phyloP scores from a whole-genome alignment of 2,329 filamentous ascomycete species.

The Aureobasidium mangrovei region DNA sequence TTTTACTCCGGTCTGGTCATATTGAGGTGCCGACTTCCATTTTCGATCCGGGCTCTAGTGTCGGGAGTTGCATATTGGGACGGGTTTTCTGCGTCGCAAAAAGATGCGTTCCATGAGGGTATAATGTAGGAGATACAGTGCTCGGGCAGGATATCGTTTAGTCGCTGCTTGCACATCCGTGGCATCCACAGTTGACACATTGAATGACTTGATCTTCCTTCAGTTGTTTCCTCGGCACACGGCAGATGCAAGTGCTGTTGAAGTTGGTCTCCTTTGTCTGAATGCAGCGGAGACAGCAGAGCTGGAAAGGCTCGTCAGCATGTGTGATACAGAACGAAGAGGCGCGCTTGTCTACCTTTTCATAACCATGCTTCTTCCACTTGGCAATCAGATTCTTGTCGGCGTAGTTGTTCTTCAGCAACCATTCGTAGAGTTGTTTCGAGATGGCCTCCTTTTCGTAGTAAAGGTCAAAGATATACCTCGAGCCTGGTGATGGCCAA shows the following conservation, averaged over 20 bases:
- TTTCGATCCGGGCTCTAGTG: too few species aligned
- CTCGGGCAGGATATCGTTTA: slow-evolving; percentile 29
- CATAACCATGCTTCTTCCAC: slow-evolving; percentile 99
- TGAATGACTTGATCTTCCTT: slow-evolving; percentile 87
- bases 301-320: slow-evolving; percentile 37
- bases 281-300: slow-evolving; percentile 91
- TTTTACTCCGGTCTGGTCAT: too few species aligned
- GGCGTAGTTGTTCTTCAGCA: slow-evolving; percentile 93
- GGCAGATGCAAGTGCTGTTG: slow-evolving; percentile 93
- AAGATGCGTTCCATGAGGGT: too few species aligned
- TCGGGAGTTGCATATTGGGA: too few species aligned
- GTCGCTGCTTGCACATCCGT: slow-evolving; percentile 81
- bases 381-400: slow-evolving; percentile 95
- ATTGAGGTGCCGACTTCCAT: too few species aligned
- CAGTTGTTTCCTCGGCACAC: slow-evolving; percentile 79
- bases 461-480: slow-evolving; percentile 96
- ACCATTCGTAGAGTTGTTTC: slow-evolving; percentile 86
- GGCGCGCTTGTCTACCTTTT: slow-evolving; percentile 59
- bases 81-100: too few species aligned
- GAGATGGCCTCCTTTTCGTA: slow-evolving; percentile 96
- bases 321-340: neutral
- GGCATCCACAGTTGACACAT: slow-evolving; percentile 90
- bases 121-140: too few species aligned
- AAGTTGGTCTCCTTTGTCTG: slow-evolving; percentile 99
- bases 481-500: slow-evolving; percentile 41